These are phyloP conservation scores for Diaporthe citrichinensis DNA, from an alignment of 2,329 filamentous ascomycete species.

Conservation along the genomic window DNA sequence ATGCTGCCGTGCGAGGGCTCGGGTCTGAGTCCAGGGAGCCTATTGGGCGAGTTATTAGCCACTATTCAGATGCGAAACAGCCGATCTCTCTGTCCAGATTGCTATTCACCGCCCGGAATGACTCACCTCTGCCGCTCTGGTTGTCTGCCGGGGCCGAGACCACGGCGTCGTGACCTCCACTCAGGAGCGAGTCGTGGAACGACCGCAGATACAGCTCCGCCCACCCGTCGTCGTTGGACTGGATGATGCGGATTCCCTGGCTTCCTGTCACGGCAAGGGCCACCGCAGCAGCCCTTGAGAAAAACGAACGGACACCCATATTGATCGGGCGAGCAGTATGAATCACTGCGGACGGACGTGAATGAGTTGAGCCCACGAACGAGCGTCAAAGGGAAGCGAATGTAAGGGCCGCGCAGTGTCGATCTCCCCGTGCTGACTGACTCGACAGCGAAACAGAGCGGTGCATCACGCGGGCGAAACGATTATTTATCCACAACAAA, in stretches of 20 bases:
- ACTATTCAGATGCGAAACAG: background rate
- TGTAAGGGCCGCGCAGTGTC: background rate
- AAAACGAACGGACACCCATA: slow-evolving; percentile 38
- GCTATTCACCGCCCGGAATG: background rate
- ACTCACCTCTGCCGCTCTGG: slow-evolving; percentile 71
- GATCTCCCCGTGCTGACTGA: slow-evolving; percentile 14
- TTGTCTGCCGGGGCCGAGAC: slow-evolving; percentile 78
- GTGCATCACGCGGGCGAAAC: slow-evolving; percentile 1
- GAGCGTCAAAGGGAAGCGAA: background rate
- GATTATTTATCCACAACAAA: slow-evolving; percentile 30
- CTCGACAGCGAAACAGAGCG: background rate
- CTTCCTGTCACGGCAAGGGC: slow-evolving; percentile 28
- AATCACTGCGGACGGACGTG: background rate
- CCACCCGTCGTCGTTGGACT: slow-evolving; percentile 82
- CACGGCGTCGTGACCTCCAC: slow-evolving; percentile 71
- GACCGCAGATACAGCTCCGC: slow-evolving; percentile 76
- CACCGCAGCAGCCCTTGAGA: slow-evolving; percentile 31
- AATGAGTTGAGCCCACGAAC: background rate
- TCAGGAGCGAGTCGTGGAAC: slow-evolving; percentile 68
- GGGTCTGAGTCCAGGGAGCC: slow-evolving; percentile 68
- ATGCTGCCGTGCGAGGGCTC: slow-evolving; percentile 61
- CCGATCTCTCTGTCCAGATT: background rate
- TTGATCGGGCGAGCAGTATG: background rate
- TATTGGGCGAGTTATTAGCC: slow-evolving; percentile 49
- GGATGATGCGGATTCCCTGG: slow-evolving; percentile 62